Evolutionary conservation across 805 yeast genomes (phyloP), one percentile per base, ranked within the genome.

Genomic region (Monosporozyma aerobia): DNA sequence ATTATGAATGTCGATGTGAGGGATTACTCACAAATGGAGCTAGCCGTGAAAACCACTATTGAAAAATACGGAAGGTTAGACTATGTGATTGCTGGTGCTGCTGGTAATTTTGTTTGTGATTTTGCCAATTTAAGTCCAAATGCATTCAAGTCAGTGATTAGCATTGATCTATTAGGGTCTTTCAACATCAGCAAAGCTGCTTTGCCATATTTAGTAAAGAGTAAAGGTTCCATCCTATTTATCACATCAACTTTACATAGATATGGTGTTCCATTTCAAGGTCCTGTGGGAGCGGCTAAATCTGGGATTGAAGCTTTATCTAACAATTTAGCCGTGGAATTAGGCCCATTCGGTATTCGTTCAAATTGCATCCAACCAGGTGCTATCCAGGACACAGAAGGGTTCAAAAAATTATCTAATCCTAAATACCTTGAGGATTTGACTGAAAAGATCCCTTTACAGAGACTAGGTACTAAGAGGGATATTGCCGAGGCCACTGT

Each of bases 221-320:
- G 77, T 60, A 81, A 80, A 67, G 97, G 98, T 27, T 70, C 81
- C 2, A 74, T 88, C 14, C 59, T 90, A 11, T 89, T 90, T 60
- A 87, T 92, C 19, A 80, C 90, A 48, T 95, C 98, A 2, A 90
- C 97, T 2, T 76, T 92, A 55, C 97, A 92, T 69, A 87, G 87
- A 68, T 79, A 81, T 60, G 97, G 97, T 10, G 81, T 86, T 30
- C 96, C 96, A 13, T 82, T 85, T 72, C 97, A 92, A 70, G 62
- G 82, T 5, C 97, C 92, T 63, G 97, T 90, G 3, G 85, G 90
- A 5, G 97, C 97, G 0, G 97, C 97, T 2, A 92, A 92, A 70
- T 96, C 97, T 1, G 98, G 97, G 27, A 77, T 92, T 44, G 98
- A 92, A 67, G 95, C 97, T 3, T 73, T 90, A 39, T 81, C 88